These are phyloP conservation scores for Didymella glomerata DNA, from an alignment of 2,329 filamentous ascomycete species.

Conservation along the genomic window DNA sequence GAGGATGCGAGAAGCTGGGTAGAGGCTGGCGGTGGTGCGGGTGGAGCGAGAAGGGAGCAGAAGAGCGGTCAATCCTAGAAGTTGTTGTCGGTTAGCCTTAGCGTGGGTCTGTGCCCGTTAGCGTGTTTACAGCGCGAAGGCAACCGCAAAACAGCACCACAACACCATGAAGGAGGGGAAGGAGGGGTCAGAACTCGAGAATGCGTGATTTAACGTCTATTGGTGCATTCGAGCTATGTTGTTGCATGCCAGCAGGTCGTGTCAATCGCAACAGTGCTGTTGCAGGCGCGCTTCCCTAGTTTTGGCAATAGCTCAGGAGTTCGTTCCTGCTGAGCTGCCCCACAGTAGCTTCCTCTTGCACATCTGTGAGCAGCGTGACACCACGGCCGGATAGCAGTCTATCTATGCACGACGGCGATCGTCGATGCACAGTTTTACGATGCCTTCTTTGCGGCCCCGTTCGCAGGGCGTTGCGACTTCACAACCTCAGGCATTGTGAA, in stretches of 20 bases:
- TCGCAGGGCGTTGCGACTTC: constrained; percentile 24
- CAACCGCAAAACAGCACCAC: constrained; percentile 23
- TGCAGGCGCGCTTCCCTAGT: background rate
- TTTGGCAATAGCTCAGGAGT: constrained; percentile 19
- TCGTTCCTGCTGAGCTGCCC: constrained; percentile 17
- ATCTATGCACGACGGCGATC: too few relatives aligned
- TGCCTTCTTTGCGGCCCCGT: constrained; percentile 47
- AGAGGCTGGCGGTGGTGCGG: constrained; percentile 41
- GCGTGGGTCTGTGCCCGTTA: constrained; percentile 23
- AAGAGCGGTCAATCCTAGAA: constrained; percentile 42
- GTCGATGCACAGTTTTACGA: background rate
- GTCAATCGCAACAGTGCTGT: background rate
- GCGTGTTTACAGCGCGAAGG: constrained; percentile 33
- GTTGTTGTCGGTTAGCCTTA: constrained; percentile 27
- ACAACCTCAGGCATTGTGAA: constrained; percentile 64
- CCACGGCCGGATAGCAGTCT: background rate
- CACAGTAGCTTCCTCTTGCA: constrained; percentile 8
- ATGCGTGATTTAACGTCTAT: background rate
- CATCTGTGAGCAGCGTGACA: constrained; percentile 2
- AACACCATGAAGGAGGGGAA: constrained; percentile 2
- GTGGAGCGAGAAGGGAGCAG: constrained; percentile 41
- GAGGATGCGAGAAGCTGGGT: constrained; percentile 44
- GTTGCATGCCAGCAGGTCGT: background rate
- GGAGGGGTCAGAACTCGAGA: constrained; percentile 6
- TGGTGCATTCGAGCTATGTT: background rate